phyloP scores from a whole-genome alignment of 2,329 filamentous ascomycete species.

The Scytalidium sp. region DNA sequence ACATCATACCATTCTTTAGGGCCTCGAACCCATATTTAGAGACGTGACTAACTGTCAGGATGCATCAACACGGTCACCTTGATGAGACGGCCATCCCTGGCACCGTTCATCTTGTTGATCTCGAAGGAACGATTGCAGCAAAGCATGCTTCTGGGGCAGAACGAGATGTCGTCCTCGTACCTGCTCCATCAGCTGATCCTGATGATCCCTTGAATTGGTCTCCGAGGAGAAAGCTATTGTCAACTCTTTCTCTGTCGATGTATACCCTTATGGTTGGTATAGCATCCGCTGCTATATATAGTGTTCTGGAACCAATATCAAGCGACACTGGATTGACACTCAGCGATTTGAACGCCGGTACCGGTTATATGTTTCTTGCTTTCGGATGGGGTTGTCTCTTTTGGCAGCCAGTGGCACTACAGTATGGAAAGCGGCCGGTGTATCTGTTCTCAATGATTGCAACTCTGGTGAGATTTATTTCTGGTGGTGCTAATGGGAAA shows the following conservation, averaged over 20 bases:
- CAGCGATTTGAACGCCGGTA: slow-evolving; percentile 43
- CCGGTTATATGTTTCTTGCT: slow-evolving; percentile 50
- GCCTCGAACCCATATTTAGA: background rate
- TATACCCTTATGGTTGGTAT: slow-evolving; percentile 48
- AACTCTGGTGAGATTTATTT: slow-evolving; percentile 15
- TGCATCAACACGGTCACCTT: slow-evolving; percentile 5
- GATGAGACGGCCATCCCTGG: slow-evolving; percentile 20
- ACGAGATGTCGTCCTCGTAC: slow-evolving; percentile 28
- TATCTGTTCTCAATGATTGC: slow-evolving; percentile 37
- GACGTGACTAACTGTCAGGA: slow-evolving; percentile 4
- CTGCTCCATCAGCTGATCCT: slow-evolving; percentile 30
- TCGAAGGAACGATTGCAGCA: slow-evolving; percentile 19
- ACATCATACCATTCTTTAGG: background rate
- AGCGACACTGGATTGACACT: slow-evolving; percentile 43
- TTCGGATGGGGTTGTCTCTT: slow-evolving; percentile 49
- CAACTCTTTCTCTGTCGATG: slow-evolving; percentile 28
- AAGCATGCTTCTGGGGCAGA: slow-evolving; percentile 21
- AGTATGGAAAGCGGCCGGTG: slow-evolving; percentile 46
- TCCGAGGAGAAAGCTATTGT: slow-evolving; percentile 28
- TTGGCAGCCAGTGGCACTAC: slow-evolving; percentile 50
- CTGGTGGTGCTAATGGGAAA: background rate
- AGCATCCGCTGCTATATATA: slow-evolving; percentile 45
- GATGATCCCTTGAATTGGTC: slow-evolving; percentile 38
- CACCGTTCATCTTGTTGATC: slow-evolving; percentile 28
- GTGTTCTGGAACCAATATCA: slow-evolving; percentile 44